Evolutionary conservation across 257 asterid genomes (phyloP).

Genomic region (Primulina tabacum): DNA sequence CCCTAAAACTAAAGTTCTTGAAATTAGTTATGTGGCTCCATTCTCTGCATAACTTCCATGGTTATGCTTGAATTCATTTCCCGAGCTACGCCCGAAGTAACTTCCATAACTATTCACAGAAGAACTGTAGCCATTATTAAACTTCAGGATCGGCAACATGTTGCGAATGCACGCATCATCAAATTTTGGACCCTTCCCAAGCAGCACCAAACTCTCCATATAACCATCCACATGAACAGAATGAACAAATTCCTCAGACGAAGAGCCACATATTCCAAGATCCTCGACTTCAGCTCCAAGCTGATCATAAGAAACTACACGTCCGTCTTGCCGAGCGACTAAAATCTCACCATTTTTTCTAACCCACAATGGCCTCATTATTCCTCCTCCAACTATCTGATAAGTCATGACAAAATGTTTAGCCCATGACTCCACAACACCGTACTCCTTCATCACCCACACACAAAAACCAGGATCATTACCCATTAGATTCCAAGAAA

Average conservation of each 20-base stretch:
- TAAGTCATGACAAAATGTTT: slow-evolving; percentile 24
- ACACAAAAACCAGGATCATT: slow-evolving; percentile 20
- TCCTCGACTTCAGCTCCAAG: slow-evolving; percentile 22
- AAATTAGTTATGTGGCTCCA: neutral
- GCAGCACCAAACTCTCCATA: slow-evolving; percentile 35
- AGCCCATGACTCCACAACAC: slow-evolving; percentile 41
- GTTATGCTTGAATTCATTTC: slow-evolving; percentile 1
- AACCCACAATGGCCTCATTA: slow-evolving; percentile 39
- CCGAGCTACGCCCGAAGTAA: too few species aligned
- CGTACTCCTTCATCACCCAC: slow-evolving; percentile 53
- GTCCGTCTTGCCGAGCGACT: slow-evolving; percentile 26
- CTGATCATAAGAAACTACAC: slow-evolving; percentile 25
- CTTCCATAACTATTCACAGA: neutral
- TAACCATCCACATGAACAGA: slow-evolving; percentile 32
- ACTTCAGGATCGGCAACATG: slow-evolving; percentile 21
- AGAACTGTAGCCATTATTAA: slow-evolving; percentile 1
- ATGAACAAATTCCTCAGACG: slow-evolving; percentile 24
- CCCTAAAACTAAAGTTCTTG: neutral
- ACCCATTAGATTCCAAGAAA: slow-evolving; percentile 8
- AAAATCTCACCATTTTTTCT: slow-evolving; percentile 32
- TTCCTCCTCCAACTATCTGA: slow-evolving; percentile 13
- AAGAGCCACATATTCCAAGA: slow-evolving; percentile 27
- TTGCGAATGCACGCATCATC: slow-evolving; percentile 22
- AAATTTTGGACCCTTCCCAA: slow-evolving; percentile 23
- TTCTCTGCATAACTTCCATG: slow-evolving; percentile 7